Evolutionary conservation across 2,329 filamentous ascomycete species (phyloP).

Genomic region (Monilinia fructicola): DNA sequence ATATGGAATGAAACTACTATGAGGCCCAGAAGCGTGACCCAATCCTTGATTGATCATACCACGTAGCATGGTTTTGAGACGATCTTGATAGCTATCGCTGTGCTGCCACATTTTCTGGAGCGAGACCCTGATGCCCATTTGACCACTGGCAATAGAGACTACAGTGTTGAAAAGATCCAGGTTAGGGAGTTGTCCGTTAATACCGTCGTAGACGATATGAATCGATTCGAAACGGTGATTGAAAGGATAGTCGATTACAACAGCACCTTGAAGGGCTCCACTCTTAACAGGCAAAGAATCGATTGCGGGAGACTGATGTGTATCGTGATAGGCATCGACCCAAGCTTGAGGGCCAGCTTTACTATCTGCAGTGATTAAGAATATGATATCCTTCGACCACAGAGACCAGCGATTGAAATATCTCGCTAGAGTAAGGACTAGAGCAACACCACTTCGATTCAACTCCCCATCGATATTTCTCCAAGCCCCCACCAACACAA

Average conservation of each 20-base stretch:
- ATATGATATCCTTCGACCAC: conserved; percentile 98
- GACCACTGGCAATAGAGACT: conserved; percentile 79
- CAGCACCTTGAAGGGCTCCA: conserved; percentile 85
- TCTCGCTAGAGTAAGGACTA: conserved; percentile 81
- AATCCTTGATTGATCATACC: conserved; percentile 92
- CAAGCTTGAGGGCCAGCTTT: conserved; percentile 89
- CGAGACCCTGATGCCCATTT: conserved; percentile 84
- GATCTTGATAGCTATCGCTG: conserved; percentile 73
- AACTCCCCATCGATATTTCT: conserved; percentile 73
- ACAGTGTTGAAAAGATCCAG: conserved; percentile 95
- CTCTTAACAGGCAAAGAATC: conserved; percentile 83
- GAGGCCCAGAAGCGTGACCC: conserved; percentile 84
- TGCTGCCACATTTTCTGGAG: conserved; percentile 85
- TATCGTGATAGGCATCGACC: conserved; percentile 96
- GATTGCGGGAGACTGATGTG: conserved; percentile 69
- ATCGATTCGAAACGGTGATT: conserved; percentile 82
- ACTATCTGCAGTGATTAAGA: conserved; percentile 85
- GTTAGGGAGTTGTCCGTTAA: conserved; percentile 94
- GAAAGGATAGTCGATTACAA: conserved; percentile 91
- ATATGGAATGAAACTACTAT: conserved; percentile 96
- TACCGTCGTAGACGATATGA: conserved; percentile 90
- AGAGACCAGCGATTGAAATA: conserved; percentile 98
- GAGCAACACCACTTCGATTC: conserved; percentile 83
- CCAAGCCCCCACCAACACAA: conserved; percentile 90
- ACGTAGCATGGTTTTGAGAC: conserved; percentile 82